Base-by-base conservation (phyloP, 345 rosid species). In the Salix dunnii region DNA sequence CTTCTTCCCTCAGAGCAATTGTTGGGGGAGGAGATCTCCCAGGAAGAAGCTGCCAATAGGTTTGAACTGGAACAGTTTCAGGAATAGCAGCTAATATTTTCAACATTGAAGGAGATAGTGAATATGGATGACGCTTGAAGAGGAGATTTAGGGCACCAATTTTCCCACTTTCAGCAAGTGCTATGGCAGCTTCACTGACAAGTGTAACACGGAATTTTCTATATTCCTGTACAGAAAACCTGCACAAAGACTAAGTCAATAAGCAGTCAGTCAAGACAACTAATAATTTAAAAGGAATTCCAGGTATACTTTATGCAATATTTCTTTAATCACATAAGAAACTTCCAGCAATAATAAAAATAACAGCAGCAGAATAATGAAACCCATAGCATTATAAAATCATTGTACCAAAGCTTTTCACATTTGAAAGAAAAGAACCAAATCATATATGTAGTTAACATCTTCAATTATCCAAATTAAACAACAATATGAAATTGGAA, bases 61-160 rank as follows among this genome's bases (percentile, higher is more conserved):
- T 87, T 82, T 92, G 94, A 76, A 91, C 93, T 9, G 91, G 91
- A 80, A 92, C 82, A 66, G 99, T 93, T 87, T 96, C 99, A 33
- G 99, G 97, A 87, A 96, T 82, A 75, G 97, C 88, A 71, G 94
- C 82, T 85, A 93, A 82, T 78, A 93, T 82, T 85, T 88, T 79
- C 87, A 96, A 83, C 80, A 87, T 80, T 74, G 78, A 90, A 58
- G 91, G 81, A 86, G 87, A 82, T 67, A 92, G 78, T 43, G 98
- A 92, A 88, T 86, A 90, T 81, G 95, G 97, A 90, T 96, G 98
- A 21, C 97, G 96, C 88, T 96, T 96, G 82, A 96, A 92, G 64
- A 92, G 92, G 67, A 91, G 92, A 78, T 93, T 93, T 33, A 96
- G 83, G 58, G 98, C 96, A 79, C 98, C 99, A 74, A 96, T 90